Conservation (phyloP, 2,329 filamentous ascomycete genomes). For the Cercospora sesami region DNA sequence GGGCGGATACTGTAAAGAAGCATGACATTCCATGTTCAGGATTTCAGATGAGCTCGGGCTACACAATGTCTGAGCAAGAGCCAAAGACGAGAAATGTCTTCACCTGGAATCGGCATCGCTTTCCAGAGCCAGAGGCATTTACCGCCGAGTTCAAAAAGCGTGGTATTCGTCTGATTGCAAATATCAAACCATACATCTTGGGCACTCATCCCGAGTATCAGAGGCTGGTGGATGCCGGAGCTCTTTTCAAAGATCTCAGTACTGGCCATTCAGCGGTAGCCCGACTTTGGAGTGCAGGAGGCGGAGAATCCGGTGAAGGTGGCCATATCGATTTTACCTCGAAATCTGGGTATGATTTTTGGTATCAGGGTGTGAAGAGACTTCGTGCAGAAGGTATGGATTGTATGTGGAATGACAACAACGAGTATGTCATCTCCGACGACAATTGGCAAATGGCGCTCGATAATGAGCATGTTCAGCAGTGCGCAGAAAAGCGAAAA, state of each 20-base stretch:
- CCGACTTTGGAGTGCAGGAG: slow-evolving; percentile 70
- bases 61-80: slow-evolving; percentile 65
- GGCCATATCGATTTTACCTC: slow-evolving; percentile 74
- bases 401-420: slow-evolving; percentile 78
- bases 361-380: slow-evolving; percentile 66
- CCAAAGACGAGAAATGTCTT: slow-evolving; percentile 71
- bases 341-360: slow-evolving; percentile 66
- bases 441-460: slow-evolving; percentile 67
- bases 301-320: slow-evolving; percentile 68
- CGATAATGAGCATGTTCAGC: slow-evolving; percentile 35
- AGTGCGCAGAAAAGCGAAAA: slow-evolving; percentile 42
- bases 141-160: slow-evolving; percentile 61
- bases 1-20: slow-evolving; percentile 61
- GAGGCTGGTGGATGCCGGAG: slow-evolving; percentile 58
- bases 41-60: slow-evolving; percentile 72
- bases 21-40: slow-evolving; percentile 70
- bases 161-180: slow-evolving; percentile 68
- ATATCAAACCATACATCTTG: slow-evolving; percentile 72
- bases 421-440: slow-evolving; percentile 67
- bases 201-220: slow-evolving; percentile 66
- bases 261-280: slow-evolving; percentile 55
- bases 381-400: slow-evolving; percentile 66
- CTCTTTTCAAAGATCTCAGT: slow-evolving; percentile 62
- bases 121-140: slow-evolving; percentile 67
- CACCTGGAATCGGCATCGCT: slow-evolving; percentile 70